Percentiles rank a stretch among this genome's conserved stretches.
Evolutionary conservation across 441 rosid genomes (phyloP).

Genomic region (Adansonia gregorii): DNA sequence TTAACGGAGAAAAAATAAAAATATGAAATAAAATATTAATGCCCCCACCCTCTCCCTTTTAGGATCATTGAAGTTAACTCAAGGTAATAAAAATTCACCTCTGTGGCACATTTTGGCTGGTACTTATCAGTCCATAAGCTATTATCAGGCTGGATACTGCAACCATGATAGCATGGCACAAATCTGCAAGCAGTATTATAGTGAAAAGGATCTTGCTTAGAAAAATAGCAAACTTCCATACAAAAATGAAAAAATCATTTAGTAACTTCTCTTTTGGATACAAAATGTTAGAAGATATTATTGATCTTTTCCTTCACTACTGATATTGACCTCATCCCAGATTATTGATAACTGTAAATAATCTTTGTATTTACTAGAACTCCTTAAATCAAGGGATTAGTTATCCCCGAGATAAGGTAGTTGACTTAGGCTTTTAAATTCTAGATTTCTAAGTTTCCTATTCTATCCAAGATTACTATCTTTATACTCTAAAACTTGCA

Average conservation of each 20-base stretch:
- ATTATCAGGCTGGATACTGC: conserved; percentile 47
- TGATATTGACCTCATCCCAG: too few relatives aligned
- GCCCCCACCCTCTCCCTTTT: not conserved
- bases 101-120: conserved; percentile 67
- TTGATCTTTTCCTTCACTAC: too few relatives aligned
- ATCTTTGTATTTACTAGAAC: too few relatives aligned
- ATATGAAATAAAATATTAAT: conserved; percentile 14
- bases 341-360: too few relatives aligned
- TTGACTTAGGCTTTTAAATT: too few relatives aligned
- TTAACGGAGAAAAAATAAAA: conserved; percentile 3
- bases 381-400: too few relatives aligned
- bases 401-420: too few relatives aligned
- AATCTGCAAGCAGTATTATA: conserved; percentile 38
- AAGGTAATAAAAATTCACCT: conserved; percentile 52
- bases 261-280: not conserved
- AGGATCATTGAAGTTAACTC: conserved; percentile 26
- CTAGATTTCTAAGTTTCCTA: too few relatives aligned
- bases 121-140: conserved; percentile 83
- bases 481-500: too few relatives aligned
- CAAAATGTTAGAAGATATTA: too few relatives aligned
- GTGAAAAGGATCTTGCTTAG: conserved; percentile 14
- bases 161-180: conserved; percentile 28
- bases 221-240: not conserved
- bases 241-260: not conserved
- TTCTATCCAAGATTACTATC: too few relatives aligned